Evolutionary conservation across 495 filamentous ascomycete genomes (phyloP).

Genomic region (Talaromyces stipitatus): DNA sequence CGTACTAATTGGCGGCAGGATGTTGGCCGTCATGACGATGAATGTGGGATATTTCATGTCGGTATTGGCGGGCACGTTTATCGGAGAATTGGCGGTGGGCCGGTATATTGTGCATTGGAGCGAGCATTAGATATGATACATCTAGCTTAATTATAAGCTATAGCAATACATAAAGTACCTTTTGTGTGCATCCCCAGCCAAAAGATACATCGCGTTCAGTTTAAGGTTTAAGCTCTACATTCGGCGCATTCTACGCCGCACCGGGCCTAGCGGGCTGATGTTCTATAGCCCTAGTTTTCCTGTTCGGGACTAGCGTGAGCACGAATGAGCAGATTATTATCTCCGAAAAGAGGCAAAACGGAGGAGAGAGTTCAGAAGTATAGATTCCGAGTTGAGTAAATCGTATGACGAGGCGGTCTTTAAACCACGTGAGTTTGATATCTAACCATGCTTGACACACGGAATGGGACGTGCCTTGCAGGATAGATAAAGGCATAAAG

Average conservation of each 20-base stretch:
- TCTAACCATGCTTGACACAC: too few relatives aligned
- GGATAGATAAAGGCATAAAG: too few relatives aligned
- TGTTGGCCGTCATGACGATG: conserved; percentile 97
- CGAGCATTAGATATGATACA: conserved; percentile 6
- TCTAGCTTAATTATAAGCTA: too few relatives aligned
- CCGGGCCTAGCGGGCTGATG: background rate
- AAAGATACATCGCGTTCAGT: background rate
- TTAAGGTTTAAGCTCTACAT: background rate
- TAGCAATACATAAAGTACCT: too few relatives aligned
- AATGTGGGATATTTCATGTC: conserved; percentile 96
- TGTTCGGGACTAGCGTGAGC: conserved; percentile 1
- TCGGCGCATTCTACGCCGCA: background rate
- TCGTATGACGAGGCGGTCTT: too few relatives aligned
- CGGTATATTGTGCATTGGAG: conserved; percentile 44
- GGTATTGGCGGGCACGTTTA: conserved; percentile 71
- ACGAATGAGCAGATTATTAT: conserved; percentile 10
- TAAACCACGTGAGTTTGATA: too few relatives aligned
- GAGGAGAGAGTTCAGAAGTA: too few relatives aligned
- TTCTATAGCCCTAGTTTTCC: background rate
- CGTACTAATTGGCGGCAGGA: conserved; percentile 43
- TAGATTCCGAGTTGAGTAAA: too few relatives aligned
- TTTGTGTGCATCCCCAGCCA: too few relatives aligned
- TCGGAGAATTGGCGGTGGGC: conserved; percentile 76
- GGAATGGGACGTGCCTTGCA: too few relatives aligned
- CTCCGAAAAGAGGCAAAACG: too few relatives aligned